phyloP scores from a whole-genome alignment of 2,329 filamentous ascomycete species.

The Harringtonia lauricola region DNA sequence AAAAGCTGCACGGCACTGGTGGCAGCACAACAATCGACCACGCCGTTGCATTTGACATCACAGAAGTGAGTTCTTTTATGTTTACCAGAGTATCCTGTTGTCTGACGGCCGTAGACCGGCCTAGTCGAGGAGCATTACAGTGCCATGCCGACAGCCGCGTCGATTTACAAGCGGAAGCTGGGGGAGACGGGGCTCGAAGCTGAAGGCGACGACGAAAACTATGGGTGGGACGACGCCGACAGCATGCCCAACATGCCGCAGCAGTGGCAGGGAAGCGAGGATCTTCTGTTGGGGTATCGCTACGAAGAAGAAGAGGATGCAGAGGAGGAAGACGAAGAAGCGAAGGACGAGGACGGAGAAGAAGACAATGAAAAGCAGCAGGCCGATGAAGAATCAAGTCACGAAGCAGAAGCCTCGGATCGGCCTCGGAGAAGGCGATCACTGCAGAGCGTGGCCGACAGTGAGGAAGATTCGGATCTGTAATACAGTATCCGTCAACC shows the following conservation, averaged over 20 bases:
- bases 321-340: constrained; percentile 5
- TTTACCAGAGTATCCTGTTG: neutral
- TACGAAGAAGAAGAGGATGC: constrained; percentile 10
- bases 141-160: constrained; percentile 17
- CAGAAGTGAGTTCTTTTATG: constrained; percentile 25
- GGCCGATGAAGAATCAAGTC: neutral
- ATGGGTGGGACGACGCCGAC: constrained; percentile 60
- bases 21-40: constrained; percentile 27
- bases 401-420: too few species aligned
- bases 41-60: constrained; percentile 38
- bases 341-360: neutral
- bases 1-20: constrained; percentile 50
- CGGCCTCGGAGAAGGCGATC: neutral
- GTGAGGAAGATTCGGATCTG: constrained; percentile 11
- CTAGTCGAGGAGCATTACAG: constrained; percentile 29
- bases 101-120: constrained; percentile 4
- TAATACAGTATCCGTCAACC: neutral
- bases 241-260: constrained; percentile 49
- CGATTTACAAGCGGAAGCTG: constrained; percentile 50
- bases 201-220: constrained; percentile 55
- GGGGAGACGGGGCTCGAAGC: constrained; percentile 48
- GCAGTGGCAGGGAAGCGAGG: constrained; percentile 58
- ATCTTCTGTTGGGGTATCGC: constrained; percentile 37
- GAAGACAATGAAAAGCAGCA: constrained; percentile 1
- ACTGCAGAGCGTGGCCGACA: constrained; percentile 10